These are phyloP conservation scores for Fraxinus americana DNA, from an alignment of 257 asterid genomes.

Conservation along the genomic window DNA sequence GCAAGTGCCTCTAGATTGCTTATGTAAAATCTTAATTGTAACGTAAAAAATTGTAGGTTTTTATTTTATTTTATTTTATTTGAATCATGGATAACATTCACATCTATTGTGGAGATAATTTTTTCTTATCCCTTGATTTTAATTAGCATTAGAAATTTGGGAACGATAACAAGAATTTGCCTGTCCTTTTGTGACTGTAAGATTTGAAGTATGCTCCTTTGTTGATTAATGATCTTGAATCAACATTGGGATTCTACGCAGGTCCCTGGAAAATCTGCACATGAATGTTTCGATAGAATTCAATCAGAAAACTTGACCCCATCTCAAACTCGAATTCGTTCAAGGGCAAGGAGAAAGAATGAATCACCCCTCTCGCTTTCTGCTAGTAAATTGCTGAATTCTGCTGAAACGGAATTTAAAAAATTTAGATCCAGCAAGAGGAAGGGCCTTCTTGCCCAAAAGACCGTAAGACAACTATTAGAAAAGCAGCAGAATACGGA, in stretches of 20 bases:
- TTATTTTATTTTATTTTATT: neutral
- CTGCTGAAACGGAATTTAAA: constrained; percentile 41
- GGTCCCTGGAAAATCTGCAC: constrained; percentile 96
- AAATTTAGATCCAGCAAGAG: constrained; percentile 37
- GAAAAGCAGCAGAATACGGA: constrained; percentile 58
- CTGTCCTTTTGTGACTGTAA: neutral
- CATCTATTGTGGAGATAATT: neutral
- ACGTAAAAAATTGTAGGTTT: neutral
- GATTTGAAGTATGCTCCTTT: neutral
- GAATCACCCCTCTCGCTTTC: constrained; percentile 54
- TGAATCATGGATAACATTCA: neutral
- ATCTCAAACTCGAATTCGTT: constrained; percentile 60
- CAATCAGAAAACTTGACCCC: constrained; percentile 78
- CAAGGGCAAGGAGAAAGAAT: constrained; percentile 44
- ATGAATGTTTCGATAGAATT: constrained; percentile 73
- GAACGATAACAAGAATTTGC: neutral
- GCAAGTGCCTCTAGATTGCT: neutral
- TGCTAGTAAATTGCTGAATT: constrained; percentile 59
- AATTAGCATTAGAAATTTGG: neutral
- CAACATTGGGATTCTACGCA: constrained; percentile 32
- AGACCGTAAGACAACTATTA: constrained; percentile 58
- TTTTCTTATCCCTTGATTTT: neutral
- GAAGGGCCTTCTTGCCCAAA: constrained; percentile 51
- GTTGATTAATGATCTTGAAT: constrained; percentile 6
- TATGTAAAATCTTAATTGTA: neutral